A percentile compares a stretch with the other conserved stretches of the same genome.
Conservation (phyloP, 1,284 basidiomycete species). For the Ustilago hordei region DNA sequence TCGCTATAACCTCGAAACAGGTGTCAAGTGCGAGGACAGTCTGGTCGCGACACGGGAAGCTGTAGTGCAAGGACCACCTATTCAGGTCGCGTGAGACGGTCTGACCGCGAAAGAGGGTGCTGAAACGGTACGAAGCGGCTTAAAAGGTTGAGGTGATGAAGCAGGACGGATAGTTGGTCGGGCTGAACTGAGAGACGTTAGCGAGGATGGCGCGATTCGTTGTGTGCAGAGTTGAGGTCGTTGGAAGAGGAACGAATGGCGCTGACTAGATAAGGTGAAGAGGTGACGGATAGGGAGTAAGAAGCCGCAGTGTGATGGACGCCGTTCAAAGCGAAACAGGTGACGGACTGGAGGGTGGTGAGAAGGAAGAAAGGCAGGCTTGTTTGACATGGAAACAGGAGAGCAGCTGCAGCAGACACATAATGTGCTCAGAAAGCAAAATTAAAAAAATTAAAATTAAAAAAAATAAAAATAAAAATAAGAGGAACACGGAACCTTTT, state of each 20-base stretch:
- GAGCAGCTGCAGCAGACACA: not conserved
- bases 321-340: not conserved
- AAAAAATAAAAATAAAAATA: not conserved
- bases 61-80: not conserved
- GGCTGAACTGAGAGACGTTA: not conserved
- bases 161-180: not conserved
- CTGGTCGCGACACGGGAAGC: not conserved
- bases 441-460: too few relatives aligned
- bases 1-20: too few relatives aligned
- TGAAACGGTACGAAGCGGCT: not conserved
- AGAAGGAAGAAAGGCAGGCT: not conserved
- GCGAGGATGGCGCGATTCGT: not conserved
- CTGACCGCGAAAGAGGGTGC: not conserved
- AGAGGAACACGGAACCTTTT: conserved; percentile 1
- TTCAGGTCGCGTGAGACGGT: not conserved
- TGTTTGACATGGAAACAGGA: not conserved
- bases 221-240: not conserved
- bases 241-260: conserved; percentile 1
- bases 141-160: not conserved
- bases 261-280: not conserved
- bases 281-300: conserved; percentile 3
- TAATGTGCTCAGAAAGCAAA: not conserved
- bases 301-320: not conserved
- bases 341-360: not conserved
- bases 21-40: not conserved